phyloP scores from a whole-genome alignment of 257 asterid genomes.

The Solanum ossicruentum region DNA sequence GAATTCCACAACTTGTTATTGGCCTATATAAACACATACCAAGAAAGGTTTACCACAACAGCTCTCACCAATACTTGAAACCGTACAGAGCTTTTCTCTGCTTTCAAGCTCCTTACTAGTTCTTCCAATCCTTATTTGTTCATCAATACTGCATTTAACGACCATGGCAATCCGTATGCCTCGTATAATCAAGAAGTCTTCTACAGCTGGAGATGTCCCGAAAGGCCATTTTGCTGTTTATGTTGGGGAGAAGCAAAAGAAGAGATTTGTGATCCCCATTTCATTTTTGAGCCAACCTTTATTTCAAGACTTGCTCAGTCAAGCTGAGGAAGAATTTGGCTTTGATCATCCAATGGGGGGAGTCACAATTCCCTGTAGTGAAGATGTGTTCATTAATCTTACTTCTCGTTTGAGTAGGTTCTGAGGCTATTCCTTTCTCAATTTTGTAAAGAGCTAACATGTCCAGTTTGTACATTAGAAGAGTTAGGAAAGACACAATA shows the following conservation, averaged over 20 bases:
- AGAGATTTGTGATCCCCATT: constrained; percentile 14
- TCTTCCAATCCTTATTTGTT: background rate
- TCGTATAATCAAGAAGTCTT: background rate
- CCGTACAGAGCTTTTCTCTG: background rate
- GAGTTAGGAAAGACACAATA: background rate
- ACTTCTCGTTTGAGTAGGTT: constrained; percentile 1
- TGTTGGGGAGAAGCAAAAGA: constrained; percentile 18
- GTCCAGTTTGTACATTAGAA: background rate
- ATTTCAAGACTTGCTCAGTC: too few species aligned
- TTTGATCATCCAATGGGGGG: constrained; percentile 25
- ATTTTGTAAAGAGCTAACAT: background rate
- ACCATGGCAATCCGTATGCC: background rate
- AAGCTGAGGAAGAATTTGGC: background rate
- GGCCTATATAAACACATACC: too few species aligned
- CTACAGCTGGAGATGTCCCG: background rate
- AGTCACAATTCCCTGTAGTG: constrained; percentile 15
- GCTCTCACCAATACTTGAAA: background rate
- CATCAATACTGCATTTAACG: background rate
- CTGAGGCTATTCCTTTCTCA: background rate
- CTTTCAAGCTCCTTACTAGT: too few species aligned
- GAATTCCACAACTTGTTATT: too few species aligned
- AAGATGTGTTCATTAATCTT: constrained; percentile 17
- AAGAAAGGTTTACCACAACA: background rate
- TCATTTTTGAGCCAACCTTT: constrained; percentile 10
- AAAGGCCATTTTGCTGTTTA: constrained; percentile 17